Evolutionary conservation across 495 filamentous ascomycete species (phyloP), one percentile per base, ranked within the genome.

Genomic region (Pyronema omphalodes): DNA sequence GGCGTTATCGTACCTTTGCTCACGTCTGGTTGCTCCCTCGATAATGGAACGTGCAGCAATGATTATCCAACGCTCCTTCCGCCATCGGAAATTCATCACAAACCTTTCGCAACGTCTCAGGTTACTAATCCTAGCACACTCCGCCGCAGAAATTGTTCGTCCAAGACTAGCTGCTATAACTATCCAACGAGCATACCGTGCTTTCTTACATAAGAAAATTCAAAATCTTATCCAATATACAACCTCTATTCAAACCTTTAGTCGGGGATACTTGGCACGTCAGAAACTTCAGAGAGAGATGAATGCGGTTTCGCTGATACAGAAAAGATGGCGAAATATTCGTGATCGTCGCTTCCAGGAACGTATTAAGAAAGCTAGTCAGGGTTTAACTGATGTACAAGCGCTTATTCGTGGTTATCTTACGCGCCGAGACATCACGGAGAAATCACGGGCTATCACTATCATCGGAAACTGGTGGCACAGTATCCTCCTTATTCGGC

Each of bases 1-100:
- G 9, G 69, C 69, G 9, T 71, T 83, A 37, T 71, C 77, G 8
- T 81, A 81, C 64, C 73, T 84, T 7, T 79, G 76, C 44, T 81
- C 77, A 4, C 71, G 80, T 37, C 63, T 84, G 3, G 71, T 83
- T 11, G 69, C 72, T 0, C 69, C 74, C 23, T 73, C 74, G 6
- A 69, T 62, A 19, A 59, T 56, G n/a, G 62, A 66, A 40, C 56
- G 63, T 19, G 75, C 74, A 3, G 73, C 73, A 6, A 70, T 61
- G 12, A 55, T 68, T 5, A 64, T 77, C 17, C 72, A 77, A 49
- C 59, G 62, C 17, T 66, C 65, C 37, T 74, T 71, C 67, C 69
- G 73, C 49, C 58, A 56, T n/a, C 60, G 60, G 35, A 51, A 66
- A 11, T 58, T 63, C 41, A 60, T 57, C 3, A 63, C 63, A 15